Evolutionary conservation across 2,329 filamentous ascomycete species (phyloP).

Genomic region (Huntiella omanensis): DNA sequence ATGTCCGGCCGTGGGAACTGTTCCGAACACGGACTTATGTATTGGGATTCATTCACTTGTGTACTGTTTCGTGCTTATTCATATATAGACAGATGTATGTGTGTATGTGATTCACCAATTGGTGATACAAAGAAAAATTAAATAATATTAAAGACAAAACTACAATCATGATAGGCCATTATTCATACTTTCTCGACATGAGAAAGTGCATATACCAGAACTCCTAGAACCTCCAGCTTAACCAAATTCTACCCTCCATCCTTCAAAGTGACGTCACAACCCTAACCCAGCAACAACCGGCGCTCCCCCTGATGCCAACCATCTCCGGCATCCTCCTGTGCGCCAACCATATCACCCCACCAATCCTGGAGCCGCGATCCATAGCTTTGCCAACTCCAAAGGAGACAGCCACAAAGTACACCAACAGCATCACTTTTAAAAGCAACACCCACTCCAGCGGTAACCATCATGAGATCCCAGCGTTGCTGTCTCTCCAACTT

Average conservation of each 20-base stretch:
- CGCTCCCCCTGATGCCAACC: conserved; percentile 15
- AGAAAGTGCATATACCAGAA: too few species aligned
- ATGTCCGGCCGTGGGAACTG: too few species aligned
- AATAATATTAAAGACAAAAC: not conserved
- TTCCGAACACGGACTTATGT: too few species aligned
- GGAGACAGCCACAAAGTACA: too few species aligned
- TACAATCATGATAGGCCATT: too few species aligned
- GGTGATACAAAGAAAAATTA: not conserved
- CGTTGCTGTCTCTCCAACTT: conserved; percentile 54
- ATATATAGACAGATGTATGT: too few species aligned
- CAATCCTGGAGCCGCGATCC: conserved; percentile 25
- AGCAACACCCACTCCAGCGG: conserved; percentile 60
- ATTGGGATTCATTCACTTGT: too few species aligned
- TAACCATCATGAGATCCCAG: conserved; percentile 83
- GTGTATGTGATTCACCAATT: not conserved
- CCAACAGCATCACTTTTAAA: conserved; percentile 84
- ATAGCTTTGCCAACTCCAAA: conserved; percentile 13
- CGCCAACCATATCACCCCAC: conserved; percentile 14
- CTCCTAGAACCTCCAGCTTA: too few species aligned
- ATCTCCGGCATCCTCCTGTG: conserved; percentile 12
- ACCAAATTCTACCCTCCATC: too few species aligned
- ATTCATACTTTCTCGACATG: too few species aligned
- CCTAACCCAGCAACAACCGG: conserved; percentile 15
- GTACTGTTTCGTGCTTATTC: too few species aligned
- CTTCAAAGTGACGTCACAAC: not conserved